These are phyloP conservation scores for Datura wrightii DNA, from an alignment of 257 asterid species.

Conservation along the genomic window DNA sequence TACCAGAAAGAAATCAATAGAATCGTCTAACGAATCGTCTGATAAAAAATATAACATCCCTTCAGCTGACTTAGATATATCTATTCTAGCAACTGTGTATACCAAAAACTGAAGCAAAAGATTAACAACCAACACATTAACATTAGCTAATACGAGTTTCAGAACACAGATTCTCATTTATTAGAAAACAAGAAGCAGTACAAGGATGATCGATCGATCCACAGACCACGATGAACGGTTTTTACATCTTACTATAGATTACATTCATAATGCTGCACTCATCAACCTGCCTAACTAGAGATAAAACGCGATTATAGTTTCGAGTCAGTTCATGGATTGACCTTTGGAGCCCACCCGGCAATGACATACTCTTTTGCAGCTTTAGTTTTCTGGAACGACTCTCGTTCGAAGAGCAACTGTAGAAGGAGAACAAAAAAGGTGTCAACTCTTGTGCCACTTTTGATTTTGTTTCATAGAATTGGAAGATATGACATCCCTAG, in stretches of 20 bases:
- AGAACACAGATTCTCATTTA: neutral
- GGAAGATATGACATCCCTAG: neutral
- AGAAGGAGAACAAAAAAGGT: neutral
- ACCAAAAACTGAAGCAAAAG: neutral
- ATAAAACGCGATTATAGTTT: neutral
- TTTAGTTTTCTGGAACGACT: slow-evolving; percentile 74
- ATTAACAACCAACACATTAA: neutral
- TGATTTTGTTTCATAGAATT: neutral
- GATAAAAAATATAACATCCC: too few relatives aligned
- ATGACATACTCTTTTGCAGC: slow-evolving; percentile 60
- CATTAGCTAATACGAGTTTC: neutral
- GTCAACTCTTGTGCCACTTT: neutral
- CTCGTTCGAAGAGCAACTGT: slow-evolving; percentile 66
- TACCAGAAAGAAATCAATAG: too few relatives aligned
- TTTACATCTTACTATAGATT: neutral
- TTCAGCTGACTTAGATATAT: too few relatives aligned
- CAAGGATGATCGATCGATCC: neutral
- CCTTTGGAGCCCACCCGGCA: slow-evolving; percentile 84
- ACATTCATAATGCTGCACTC: neutral
- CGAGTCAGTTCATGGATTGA: slow-evolving; percentile 52
- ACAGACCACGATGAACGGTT: neutral
- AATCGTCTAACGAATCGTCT: too few relatives aligned
- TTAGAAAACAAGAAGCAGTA: slow-evolving; percentile 6
- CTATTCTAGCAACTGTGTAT: too few relatives aligned
- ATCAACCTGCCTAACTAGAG: neutral